Evolutionary conservation across 257 asterid species (phyloP).

Genomic region (Rauvolfia tetraphylla): DNA sequence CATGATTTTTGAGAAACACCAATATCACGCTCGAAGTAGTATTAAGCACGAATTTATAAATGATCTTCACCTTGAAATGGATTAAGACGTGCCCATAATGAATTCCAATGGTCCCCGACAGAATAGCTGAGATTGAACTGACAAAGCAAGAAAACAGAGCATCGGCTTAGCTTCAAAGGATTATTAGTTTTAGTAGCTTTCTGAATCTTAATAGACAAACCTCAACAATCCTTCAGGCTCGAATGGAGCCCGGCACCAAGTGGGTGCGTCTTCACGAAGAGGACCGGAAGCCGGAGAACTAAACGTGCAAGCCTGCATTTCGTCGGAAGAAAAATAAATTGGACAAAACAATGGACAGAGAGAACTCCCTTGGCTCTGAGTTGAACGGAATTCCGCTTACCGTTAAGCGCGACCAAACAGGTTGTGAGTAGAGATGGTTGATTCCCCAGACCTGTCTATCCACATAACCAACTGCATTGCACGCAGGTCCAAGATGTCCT

Average conservation of each 20-base stretch:
- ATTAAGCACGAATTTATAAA: too few species aligned
- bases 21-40: not conserved
- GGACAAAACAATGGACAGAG: not conserved
- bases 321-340: not conserved
- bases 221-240: conserved; percentile 89
- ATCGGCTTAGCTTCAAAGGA: not conserved
- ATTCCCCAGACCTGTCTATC: conserved; percentile 89
- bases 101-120: conserved; percentile 78
- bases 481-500: conserved; percentile 88
- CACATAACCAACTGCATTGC: conserved; percentile 88
- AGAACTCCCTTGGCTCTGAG: not conserved
- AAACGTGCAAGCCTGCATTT: conserved; percentile 68
- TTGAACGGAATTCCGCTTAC: conserved; percentile 7
- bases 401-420: conserved; percentile 74
- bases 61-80: conserved; percentile 53
- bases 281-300: conserved; percentile 68
- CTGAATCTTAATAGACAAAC: conserved; percentile 21
- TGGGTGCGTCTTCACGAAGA: conserved; percentile 59
- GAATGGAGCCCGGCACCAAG: conserved; percentile 82
- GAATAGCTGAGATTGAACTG: conserved; percentile 78
- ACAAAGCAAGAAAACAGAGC: not conserved
- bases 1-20: not conserved
- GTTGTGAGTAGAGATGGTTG: conserved; percentile 67
- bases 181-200: too few species aligned
- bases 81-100: conserved; percentile 89